Base-by-base conservation (phyloP, 2,329 filamentous ascomycete genomes). In the Microdochium trichocladiopsis region DNA sequence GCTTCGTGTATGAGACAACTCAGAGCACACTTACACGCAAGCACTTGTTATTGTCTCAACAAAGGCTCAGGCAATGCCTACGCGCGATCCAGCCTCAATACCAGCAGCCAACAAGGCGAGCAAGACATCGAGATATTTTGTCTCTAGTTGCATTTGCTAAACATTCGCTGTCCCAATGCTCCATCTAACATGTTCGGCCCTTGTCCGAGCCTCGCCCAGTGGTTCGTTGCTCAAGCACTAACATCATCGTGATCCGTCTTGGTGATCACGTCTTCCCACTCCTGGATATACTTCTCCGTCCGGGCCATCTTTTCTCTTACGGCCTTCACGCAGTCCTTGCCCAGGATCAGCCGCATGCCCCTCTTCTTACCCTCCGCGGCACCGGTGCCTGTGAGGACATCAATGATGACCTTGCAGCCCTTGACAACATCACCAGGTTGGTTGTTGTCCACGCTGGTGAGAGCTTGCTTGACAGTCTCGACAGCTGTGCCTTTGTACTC, bases 381-480 rank as follows among this genome's bases (percentile, higher is more conserved):
- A 0, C 80, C 80, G 2, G 67, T 72, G 45, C 68, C 68, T 8
- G 76, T 82, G 57, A 86, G 57, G 14, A 81, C 68, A 56, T 86
- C 81, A 4, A 84, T 71, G 25, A 82, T 68, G 1, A 79, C 71
- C 52, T 66, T 70, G 8, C 69, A 66, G 0, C 76, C 82, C 67
- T 83, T 83, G 18, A 63, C 65, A 2, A 79, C 71, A 59, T 85
- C 79, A 0, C 82, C 82, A 0, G 68, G 72, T 65, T 84, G 80
- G 0, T 74, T 72, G 16, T 74, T 69, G 54, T 82, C 65, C 11
- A 64, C 63, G 2, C 47, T 43, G 2, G 63, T 61, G 28, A 80
- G 54, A 2, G 52, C 43, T 18, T 56, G 61, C 50, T 72, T 61
- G 18, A 64, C 33, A 25, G 49, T 8, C 61, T 70, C 57, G 28